Evolutionary conservation across 2,329 filamentous ascomycete genomes (phyloP).

Genomic region (Scortechinia acanthostroma): DNA sequence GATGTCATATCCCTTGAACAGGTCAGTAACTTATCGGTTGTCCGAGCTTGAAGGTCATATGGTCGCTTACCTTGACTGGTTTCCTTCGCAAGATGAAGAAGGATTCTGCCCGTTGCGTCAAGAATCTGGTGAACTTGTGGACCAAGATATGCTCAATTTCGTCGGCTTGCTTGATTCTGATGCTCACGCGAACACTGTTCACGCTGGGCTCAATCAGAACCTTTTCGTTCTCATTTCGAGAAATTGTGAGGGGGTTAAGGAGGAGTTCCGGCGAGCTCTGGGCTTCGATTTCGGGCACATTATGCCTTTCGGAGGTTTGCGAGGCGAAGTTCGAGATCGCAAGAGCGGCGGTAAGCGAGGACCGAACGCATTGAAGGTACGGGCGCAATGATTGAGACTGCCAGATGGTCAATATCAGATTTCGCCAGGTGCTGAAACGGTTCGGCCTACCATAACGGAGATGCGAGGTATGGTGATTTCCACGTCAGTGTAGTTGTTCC

Average conservation of each 20-base stretch:
- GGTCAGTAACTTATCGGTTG: slow-evolving; percentile 10
- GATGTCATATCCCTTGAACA: slow-evolving; percentile 81
- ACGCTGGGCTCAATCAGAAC: slow-evolving; percentile 93
- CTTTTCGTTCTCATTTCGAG: slow-evolving; percentile 93
- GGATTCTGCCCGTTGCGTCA: slow-evolving; percentile 90
- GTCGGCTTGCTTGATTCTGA: slow-evolving; percentile 98
- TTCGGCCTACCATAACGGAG: not conserved
- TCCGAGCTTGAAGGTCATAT: no score
- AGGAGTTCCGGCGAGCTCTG: slow-evolving; percentile 87
- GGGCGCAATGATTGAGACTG: slow-evolving; percentile 94
- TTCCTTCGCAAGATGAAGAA: slow-evolving; percentile 96
- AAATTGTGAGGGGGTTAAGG: slow-evolving; percentile 80
- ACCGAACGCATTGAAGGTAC: slow-evolving; percentile 91
- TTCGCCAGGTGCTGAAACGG: not conserved
- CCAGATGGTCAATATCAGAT: not conserved
- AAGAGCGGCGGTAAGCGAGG: slow-evolving; percentile 86
- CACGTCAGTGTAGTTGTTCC: no score
- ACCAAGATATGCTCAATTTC: slow-evolving; percentile 97
- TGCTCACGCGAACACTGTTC: slow-evolving; percentile 94
- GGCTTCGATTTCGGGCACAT: slow-evolving; percentile 95
- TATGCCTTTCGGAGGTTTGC: slow-evolving; percentile 91
- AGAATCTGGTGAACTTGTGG: slow-evolving; percentile 94
- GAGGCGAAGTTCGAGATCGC: slow-evolving; percentile 96
- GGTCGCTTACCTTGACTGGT: slow-evolving; percentile 70
- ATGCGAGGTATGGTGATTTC: no score